Evolutionary conservation across 345 rosid genomes (phyloP).

Genomic region (Eucalyptus victrix): DNA sequence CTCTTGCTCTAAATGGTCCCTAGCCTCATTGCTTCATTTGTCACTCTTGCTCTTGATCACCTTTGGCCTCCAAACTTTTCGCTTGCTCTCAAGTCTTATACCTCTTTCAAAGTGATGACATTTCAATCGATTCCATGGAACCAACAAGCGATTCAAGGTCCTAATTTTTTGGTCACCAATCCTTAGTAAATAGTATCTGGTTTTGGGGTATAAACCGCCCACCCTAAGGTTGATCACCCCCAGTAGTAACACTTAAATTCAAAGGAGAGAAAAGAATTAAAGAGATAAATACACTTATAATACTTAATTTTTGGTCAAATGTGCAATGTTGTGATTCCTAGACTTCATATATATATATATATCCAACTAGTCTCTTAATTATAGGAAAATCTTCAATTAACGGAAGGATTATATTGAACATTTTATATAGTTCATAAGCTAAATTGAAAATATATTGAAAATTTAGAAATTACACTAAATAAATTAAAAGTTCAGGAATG

Average conservation of each 20-base stretch:
- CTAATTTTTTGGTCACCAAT: too few relatives aligned
- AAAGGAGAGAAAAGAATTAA: not conserved
- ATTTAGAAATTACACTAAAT: not conserved
- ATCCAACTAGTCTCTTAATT: not conserved
- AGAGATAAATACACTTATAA: not conserved
- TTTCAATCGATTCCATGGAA: too few relatives aligned
- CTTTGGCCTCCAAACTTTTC: too few relatives aligned
- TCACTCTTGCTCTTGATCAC: too few relatives aligned
- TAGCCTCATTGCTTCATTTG: too few relatives aligned
- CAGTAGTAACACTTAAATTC: accelerated
- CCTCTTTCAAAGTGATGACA: too few relatives aligned
- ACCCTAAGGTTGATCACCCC: too few relatives aligned
- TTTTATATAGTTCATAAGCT: not conserved
- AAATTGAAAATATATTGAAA: accelerated
- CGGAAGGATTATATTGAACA: not conserved
- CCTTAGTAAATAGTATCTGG: too few relatives aligned
- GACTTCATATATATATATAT: not conserved
- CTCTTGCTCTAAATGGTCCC: too few relatives aligned
- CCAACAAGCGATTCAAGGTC: accelerated
- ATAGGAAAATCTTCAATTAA: too few relatives aligned
- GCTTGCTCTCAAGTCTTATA: too few relatives aligned
- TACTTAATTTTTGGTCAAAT: accelerated
- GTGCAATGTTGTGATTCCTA: accelerated
- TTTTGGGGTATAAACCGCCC: too few relatives aligned
- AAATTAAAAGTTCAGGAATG: not conserved